Percentiles rank a stretch among this genome's conserved stretches.
Conservation (phyloP, 495 filamentous ascomycete genomes). For the Hyaloscypha variabilis region DNA sequence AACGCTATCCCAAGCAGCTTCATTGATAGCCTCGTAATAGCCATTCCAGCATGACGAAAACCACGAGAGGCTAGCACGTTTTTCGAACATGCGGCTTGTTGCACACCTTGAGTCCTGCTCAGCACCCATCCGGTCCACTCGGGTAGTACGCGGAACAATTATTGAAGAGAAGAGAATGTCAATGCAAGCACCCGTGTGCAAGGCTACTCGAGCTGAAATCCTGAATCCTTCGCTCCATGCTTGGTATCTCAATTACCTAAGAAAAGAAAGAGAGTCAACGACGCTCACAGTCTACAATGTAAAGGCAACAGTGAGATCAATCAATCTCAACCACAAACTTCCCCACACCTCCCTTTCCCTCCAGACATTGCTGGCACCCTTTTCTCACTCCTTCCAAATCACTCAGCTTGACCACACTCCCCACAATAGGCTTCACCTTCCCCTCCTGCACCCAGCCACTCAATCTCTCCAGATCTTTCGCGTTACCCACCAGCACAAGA, state of each 20-base stretch:
- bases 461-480: constrained; percentile 46
- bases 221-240: not conserved
- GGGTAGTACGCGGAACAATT: not conserved
- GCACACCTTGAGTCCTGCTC: not conserved
- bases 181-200: not conserved
- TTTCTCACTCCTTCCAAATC: constrained; percentile 48
- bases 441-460: constrained; percentile 45
- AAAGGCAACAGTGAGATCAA: not conserved
- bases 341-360: constrained; percentile 56
- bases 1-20: too few relatives aligned
- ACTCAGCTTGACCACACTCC: constrained; percentile 42
- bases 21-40: too few relatives aligned
- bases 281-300: not conserved
- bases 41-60: not conserved
- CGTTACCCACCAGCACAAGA: constrained; percentile 41
- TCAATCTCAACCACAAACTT: constrained; percentile 54
- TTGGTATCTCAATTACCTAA: not conserved
- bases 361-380: constrained; percentile 48
- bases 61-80: not conserved
- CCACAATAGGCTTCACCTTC: constrained; percentile 48
- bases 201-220: not conserved
- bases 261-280: not conserved
- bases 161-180: not conserved
- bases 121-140: not conserved
- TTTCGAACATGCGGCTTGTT: not conserved